Conservation (phyloP, 2,329 filamentous ascomycete species). For the Botryotinia calthae region DNA sequence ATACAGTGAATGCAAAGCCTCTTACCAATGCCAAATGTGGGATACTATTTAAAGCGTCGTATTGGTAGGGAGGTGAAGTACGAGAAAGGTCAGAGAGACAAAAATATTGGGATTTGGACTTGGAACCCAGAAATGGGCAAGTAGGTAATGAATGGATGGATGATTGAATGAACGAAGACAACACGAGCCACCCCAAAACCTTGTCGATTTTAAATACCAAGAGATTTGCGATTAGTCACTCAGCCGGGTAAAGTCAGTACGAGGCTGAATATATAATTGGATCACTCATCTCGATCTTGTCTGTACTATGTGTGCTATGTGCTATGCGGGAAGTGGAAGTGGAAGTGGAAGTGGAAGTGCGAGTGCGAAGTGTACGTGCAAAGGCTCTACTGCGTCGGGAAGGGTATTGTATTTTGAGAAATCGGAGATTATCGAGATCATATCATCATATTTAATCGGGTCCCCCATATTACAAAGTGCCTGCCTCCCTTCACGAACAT, state of each 20-base stretch:
- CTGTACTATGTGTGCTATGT: no score
- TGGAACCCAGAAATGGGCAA: background rate
- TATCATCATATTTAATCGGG: conserved; percentile 2
- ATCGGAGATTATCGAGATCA: conserved; percentile 5
- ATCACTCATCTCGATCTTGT: background rate
- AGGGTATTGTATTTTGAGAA: background rate
- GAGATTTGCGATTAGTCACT: background rate
- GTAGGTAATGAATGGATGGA: background rate
- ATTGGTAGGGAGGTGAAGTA: background rate
- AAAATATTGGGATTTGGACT: background rate
- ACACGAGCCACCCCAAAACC: conserved; percentile 6
- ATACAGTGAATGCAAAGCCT: no score
- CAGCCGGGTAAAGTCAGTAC: background rate
- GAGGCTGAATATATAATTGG: conserved; percentile 10
- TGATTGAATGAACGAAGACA: background rate
- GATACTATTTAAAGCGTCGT: conserved; percentile 5
- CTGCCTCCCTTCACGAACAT: background rate
- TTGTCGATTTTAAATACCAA: background rate
- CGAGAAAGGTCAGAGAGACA: background rate
- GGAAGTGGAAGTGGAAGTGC: no score
- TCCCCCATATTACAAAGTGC: background rate
- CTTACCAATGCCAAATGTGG: background rate
- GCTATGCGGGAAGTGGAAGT: no score
- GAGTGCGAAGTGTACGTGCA: no score
- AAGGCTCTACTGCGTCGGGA: no score